Conservation (phyloP, 805 yeast genomes). For the Candida insectorum region DNA sequence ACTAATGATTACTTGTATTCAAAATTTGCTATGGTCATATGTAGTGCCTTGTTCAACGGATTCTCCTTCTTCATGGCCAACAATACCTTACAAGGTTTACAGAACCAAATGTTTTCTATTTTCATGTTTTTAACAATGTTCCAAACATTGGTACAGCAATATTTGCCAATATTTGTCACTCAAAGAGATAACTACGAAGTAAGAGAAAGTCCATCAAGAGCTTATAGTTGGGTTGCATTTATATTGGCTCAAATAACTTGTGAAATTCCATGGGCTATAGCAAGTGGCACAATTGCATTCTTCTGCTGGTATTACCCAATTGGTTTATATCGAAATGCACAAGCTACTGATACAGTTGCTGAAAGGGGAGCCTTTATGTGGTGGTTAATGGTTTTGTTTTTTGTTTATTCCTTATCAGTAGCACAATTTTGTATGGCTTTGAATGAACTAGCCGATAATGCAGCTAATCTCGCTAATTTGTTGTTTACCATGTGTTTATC, state of each 20-base stretch:
- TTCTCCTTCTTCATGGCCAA: conserved; percentile 66
- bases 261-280: conserved; percentile 47
- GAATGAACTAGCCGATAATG: conserved; percentile 30
- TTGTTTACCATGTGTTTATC: conserved; percentile 32
- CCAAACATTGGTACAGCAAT: conserved; percentile 38
- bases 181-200: conserved; percentile 47
- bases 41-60: conserved; percentile 65
- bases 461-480: conserved; percentile 28
- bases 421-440: conserved; percentile 29
- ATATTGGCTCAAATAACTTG: conserved; percentile 38
- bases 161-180: conserved; percentile 40
- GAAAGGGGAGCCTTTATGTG: conserved; percentile 38
- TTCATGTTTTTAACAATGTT: conserved; percentile 43
- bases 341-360: conserved; percentile 35
- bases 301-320: conserved; percentile 63
- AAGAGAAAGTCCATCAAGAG: conserved; percentile 43
- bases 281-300: conserved; percentile 39
- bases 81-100: conserved; percentile 54
- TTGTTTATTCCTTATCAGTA: conserved; percentile 23
- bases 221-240: conserved; percentile 42
- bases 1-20: conserved; percentile 61
- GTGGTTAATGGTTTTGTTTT: conserved; percentile 25
- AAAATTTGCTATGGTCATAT: conserved; percentile 52
- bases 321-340: conserved; percentile 48
- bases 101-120: conserved; percentile 60